These are phyloP conservation scores for Sclerotinia subarctica DNA, from an alignment of 2,329 filamentous ascomycete species.

Conservation along the genomic window DNA sequence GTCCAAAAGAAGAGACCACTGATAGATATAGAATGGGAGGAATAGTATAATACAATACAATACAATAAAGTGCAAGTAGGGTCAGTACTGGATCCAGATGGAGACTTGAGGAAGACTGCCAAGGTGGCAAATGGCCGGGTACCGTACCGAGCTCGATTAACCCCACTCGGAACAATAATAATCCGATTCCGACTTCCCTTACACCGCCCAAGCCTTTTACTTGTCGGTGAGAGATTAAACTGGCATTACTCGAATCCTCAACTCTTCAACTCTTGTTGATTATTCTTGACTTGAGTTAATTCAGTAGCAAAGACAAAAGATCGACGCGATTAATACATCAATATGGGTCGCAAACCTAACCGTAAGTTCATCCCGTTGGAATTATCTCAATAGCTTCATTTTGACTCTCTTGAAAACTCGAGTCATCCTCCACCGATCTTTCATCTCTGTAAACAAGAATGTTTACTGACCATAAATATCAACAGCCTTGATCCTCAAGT, in stretches of 20 bases:
- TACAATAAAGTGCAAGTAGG: neutral
- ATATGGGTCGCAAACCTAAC: slow-evolving; percentile 34
- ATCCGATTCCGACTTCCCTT: neutral
- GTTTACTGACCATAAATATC: slow-evolving; percentile 22
- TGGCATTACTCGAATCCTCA: slow-evolving; percentile 17
- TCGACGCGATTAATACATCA: neutral
- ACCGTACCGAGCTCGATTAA: neutral
- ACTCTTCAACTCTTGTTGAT: slow-evolving; percentile 14
- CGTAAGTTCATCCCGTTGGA: slow-evolving; percentile 24
- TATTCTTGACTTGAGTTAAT: neutral
- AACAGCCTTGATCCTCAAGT: slow-evolving; percentile 68
- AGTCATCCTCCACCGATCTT: slow-evolving; percentile 3
- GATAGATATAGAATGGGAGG: neutral
- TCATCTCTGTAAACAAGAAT: neutral
- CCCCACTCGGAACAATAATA: slow-evolving; percentile 3
- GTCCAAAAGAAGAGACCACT: neutral
- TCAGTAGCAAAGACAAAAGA: neutral
- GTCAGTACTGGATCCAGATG: neutral
- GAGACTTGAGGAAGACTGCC: too few relatives aligned
- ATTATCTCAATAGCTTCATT: slow-evolving; percentile 6
- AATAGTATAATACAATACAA: neutral
- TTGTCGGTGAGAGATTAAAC: slow-evolving; percentile 19
- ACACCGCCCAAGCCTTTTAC: slow-evolving; percentile 15
- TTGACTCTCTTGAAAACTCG: slow-evolving; percentile 7
- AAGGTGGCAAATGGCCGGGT: neutral